These are phyloP conservation scores for Diaporthe sp. DNA, from an alignment of 2,329 filamentous ascomycete genomes.

Conservation along the genomic window DNA sequence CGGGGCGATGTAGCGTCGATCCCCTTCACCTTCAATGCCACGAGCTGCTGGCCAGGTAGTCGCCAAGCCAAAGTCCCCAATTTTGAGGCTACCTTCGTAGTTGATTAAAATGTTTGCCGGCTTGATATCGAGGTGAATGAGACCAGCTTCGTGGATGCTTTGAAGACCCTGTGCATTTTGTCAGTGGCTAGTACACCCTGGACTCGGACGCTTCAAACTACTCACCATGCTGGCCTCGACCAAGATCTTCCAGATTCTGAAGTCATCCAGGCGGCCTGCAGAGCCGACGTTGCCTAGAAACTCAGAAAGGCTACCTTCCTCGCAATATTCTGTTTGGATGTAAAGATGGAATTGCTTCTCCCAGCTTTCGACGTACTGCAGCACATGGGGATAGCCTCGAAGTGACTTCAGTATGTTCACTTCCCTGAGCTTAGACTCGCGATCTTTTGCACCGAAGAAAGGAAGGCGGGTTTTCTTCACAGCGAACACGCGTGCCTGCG, in stretches of 20 bases:
- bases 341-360: conserved; percentile 87
- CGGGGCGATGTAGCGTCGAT: conserved; percentile 94
- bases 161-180: conserved; percentile 76
- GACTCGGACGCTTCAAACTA: conserved; percentile 35
- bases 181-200: conserved; percentile 33
- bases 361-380: conserved; percentile 89
- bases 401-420: conserved; percentile 83
- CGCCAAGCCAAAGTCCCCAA: conserved; percentile 88
- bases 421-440: conserved; percentile 86
- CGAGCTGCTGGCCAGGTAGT: conserved; percentile 79
- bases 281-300: conserved; percentile 87
- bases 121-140: conserved; percentile 87
- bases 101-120: conserved; percentile 86
- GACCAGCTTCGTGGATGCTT: conserved; percentile 88
- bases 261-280: conserved; percentile 91
- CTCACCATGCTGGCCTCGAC: conserved; percentile 85
- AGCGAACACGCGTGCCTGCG: conserved; percentile 77
- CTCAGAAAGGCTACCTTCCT: conserved; percentile 88
- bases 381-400: conserved; percentile 82
- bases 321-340: conserved; percentile 97
- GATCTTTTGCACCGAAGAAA: conserved; percentile 81
- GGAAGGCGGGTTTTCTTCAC: conserved; percentile 93
- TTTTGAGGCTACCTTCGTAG: conserved; percentile 84
- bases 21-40: conserved; percentile 89
- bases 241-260: conserved; percentile 98